A percentile compares a stretch with the other conserved stretches of the same genome.
Conservation (phyloP, 2,329 filamentous ascomycete species). For the Phyllosticta capitalensis region DNA sequence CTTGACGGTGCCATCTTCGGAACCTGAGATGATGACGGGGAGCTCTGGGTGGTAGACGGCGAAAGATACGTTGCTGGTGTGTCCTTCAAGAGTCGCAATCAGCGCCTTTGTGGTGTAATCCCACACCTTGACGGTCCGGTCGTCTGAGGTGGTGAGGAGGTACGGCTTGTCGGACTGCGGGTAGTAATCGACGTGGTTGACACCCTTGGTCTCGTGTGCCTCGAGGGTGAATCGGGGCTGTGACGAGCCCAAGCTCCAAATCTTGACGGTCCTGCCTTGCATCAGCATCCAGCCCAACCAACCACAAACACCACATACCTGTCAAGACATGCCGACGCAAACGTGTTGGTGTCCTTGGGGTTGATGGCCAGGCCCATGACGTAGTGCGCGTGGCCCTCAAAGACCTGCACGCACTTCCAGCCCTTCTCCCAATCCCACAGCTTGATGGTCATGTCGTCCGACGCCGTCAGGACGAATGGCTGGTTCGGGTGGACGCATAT, state of each 20-base stretch:
- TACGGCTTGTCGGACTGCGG: conserved; percentile 65
- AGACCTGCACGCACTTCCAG: conserved; percentile 96
- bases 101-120: conserved; percentile 98
- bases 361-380: conserved; percentile 97
- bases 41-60: conserved; percentile 96
- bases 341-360: conserved; percentile 71
- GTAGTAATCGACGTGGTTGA: conserved; percentile 92
- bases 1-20: conserved; percentile 93
- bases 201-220: conserved; percentile 92
- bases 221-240: conserved; percentile 94
- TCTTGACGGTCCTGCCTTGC: conserved; percentile 70
- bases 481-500: conserved; percentile 93
- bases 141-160: conserved; percentile 91
- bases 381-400: conserved; percentile 93
- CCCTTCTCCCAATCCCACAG: conserved; percentile 98
- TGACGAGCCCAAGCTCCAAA: conserved; percentile 91
- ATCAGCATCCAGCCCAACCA: not conserved
- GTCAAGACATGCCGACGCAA: conserved; percentile 91
- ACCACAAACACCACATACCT: not conserved
- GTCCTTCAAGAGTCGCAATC: conserved; percentile 91
- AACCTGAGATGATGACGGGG: conserved; percentile 94
- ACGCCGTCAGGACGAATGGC: conserved; percentile 90
- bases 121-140: conserved; percentile 96
- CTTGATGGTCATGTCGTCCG: conserved; percentile 92
- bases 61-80: conserved; percentile 96